Conservation (phyloP, 345 rosid species). For the Zanthoxylum bungeanum region DNA sequence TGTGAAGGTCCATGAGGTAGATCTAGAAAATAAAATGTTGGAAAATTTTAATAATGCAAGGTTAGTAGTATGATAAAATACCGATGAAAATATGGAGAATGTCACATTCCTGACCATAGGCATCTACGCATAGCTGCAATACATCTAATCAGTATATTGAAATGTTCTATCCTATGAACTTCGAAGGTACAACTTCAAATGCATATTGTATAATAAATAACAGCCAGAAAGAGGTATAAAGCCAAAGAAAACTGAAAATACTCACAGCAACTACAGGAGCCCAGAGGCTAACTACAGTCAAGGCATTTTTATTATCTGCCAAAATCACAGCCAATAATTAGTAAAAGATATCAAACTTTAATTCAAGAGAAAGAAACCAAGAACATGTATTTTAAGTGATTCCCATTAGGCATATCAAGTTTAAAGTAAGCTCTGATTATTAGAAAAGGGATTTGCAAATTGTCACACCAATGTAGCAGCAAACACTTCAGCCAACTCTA, state of each 20-base stretch:
- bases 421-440: background rate
- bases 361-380: background rate
- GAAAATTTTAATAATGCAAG: background rate
- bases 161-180: background rate
- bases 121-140: conserved; percentile 2
- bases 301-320: conserved; percentile 76
- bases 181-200: background rate
- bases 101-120: background rate
- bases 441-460: background rate
- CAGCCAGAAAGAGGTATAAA: conserved; percentile 10
- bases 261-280: conserved; percentile 97
- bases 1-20: conserved; percentile 93
- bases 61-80: background rate
- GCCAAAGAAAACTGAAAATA: conserved; percentile 14
- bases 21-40: conserved; percentile 41
- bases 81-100: background rate
- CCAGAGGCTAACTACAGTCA: conserved; percentile 89
- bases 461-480: background rate
- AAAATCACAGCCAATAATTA: conserved; percentile 27
- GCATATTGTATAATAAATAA: background rate
- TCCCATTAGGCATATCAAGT: background rate
- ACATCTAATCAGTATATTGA: background rate
- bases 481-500: background rate
- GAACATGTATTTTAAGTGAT: background rate
- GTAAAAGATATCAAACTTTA: conserved; percentile 14